Conservation (phyloP, 345 rosid species). For the Eucalyptus sideroxylon region DNA sequence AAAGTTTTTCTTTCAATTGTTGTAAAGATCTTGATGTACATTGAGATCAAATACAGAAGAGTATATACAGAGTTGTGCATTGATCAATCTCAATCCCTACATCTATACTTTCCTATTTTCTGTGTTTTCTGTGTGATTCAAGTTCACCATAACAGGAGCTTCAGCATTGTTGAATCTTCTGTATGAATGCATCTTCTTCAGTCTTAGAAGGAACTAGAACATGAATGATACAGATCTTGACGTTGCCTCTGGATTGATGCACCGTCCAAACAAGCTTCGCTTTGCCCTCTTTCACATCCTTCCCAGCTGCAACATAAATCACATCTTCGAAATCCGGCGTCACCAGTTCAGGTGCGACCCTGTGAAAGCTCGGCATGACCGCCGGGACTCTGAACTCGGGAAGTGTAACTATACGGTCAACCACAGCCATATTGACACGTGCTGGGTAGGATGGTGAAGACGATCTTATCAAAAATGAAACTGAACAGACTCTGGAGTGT, state of each 20-base stretch:
- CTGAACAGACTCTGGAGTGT: background rate
- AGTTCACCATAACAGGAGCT: no score
- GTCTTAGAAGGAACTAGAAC: background rate
- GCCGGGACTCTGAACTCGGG: background rate
- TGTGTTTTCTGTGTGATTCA: no score
- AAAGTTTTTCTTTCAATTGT: no score
- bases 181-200: no score
- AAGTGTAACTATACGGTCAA: slow-evolving; percentile 4
- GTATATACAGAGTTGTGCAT: no score
- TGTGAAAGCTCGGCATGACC: background rate
- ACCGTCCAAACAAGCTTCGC: slow-evolving; percentile 52
- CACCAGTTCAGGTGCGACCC: slow-evolving; percentile 18
- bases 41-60: no score
- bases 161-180: no score
- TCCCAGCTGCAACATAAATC: slow-evolving; percentile 67
- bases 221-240: background rate
- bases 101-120: no score
- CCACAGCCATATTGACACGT: background rate
- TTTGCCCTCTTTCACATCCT: slow-evolving; percentile 35
- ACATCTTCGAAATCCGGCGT: slow-evolving; percentile 40
- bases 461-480: background rate
- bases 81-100: no score
- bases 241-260: slow-evolving; percentile 52
- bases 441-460: background rate
- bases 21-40: no score